Percentiles rank a stretch among this genome's conserved stretches.
Conservation (phyloP, 139 green algal species). For the Chlamydomonas sp. region DNA sequence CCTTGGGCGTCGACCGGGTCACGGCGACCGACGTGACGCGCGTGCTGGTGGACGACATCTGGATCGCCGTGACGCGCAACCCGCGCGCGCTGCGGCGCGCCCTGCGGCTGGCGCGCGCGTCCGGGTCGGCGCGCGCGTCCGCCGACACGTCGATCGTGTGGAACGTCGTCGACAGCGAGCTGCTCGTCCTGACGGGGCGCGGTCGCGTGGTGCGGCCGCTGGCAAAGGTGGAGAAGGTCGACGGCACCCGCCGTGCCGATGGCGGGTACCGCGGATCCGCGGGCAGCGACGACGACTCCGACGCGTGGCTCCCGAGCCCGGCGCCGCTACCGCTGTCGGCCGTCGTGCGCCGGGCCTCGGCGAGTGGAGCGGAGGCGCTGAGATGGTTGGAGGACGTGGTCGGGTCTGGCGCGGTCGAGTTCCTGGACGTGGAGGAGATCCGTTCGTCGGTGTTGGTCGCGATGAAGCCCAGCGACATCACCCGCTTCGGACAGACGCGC, state of each 20-base stretch:
- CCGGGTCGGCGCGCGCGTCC: no score
- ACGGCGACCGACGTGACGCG: conserved; percentile 45
- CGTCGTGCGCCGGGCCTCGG: neutral
- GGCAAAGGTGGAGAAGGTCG: neutral
- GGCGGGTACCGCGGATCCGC: neutral
- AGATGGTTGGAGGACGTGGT: neutral
- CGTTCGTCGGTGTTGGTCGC: conserved; percentile 32
- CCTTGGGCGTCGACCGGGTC: neutral
- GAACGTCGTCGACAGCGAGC: conserved; percentile 23
- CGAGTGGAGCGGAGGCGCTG: no score
- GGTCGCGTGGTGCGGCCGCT: conserved; percentile 50
- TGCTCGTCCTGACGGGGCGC: conserved; percentile 50
- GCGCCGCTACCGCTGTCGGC: neutral
- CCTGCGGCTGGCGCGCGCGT: neutral
- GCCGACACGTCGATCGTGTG: conserved; percentile 10
- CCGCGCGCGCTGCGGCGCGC: neutral
- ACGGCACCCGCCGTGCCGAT: neutral
- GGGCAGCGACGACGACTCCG: neutral
- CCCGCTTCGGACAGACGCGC: neutral
- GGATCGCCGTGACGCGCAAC: neutral
- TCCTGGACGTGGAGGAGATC: conserved; percentile 56
- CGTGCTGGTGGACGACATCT: conserved; percentile 40
- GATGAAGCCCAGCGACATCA: conserved; percentile 10
- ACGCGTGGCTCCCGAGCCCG: neutral
- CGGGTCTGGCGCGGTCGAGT: conserved; percentile 42